Evolutionary conservation across 495 filamentous ascomycete species (phyloP).

Genomic region (Hypoxylon crocopeplum): DNA sequence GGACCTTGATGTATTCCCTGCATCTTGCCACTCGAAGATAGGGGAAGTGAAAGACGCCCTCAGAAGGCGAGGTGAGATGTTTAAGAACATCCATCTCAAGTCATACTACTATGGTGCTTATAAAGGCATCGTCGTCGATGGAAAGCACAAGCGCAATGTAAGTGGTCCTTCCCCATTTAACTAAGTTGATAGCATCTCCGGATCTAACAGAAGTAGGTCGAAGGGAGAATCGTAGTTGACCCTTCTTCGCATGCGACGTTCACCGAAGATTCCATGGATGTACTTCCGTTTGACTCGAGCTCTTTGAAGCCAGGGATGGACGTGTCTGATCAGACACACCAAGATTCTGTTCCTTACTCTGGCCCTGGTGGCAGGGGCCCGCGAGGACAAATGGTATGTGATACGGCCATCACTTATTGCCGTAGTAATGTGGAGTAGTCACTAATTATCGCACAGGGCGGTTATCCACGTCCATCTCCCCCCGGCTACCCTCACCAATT

Average conservation of each 20-base stretch:
- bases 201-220: constrained; percentile 13
- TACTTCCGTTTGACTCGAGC: constrained; percentile 8
- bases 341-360: not conserved
- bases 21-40: constrained; percentile 59
- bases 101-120: constrained; percentile 70
- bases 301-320: constrained; percentile 20
- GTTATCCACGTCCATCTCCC: too few relatives aligned
- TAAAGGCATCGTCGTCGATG: constrained; percentile 53
- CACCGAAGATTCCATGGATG: constrained; percentile 7
- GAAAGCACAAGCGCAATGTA: constrained; percentile 25
- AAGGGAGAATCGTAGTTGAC: constrained; percentile 36
- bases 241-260: constrained; percentile 24
- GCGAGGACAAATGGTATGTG: too few relatives aligned
- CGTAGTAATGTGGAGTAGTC: too few relatives aligned
- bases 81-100: constrained; percentile 53
- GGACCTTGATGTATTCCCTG: constrained; percentile 61
- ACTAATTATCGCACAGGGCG: too few relatives aligned
- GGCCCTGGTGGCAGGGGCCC: not conserved
- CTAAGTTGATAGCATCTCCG: not conserved
- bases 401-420: too few relatives aligned
- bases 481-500: too few relatives aligned
- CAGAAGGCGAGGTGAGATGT: constrained; percentile 55
- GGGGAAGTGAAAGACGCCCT: constrained; percentile 49
- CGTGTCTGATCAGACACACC: constrained; percentile 15
- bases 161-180: not conserved